Percentiles rank a stretch among this genome's conserved stretches.
Evolutionary conservation across 345 rosid species (phyloP).

Genomic region (Eucalyptus coolabah): DNA sequence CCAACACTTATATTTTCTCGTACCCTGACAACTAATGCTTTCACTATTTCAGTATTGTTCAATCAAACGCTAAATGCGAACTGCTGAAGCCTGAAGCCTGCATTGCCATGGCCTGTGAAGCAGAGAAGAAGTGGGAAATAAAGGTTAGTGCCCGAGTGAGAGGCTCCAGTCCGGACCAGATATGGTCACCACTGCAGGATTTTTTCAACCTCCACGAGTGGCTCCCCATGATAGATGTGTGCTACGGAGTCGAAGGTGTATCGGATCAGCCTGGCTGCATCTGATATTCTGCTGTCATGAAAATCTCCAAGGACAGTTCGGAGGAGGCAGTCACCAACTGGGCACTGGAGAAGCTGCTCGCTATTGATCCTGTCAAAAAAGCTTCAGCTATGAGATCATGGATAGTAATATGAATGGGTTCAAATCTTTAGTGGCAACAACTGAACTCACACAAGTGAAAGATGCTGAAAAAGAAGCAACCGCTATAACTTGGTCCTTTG

Average conservation of each 20-base stretch:
- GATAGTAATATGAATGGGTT: too few relatives aligned
- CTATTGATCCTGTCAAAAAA: slow-evolving; percentile 7
- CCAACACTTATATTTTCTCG: neutral
- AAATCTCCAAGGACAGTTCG: neutral
- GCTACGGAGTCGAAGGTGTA: slow-evolving; percentile 23
- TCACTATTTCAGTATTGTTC: too few relatives aligned
- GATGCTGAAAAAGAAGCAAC: too few relatives aligned
- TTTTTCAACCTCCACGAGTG: neutral
- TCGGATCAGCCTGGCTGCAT: slow-evolving; percentile 26
- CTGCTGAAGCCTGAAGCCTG: neutral
- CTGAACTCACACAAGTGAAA: too few relatives aligned
- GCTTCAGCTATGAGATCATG: too few relatives aligned
- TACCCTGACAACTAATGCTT: neutral
- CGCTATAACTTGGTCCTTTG: too few relatives aligned
- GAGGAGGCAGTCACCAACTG: slow-evolving; percentile 2
- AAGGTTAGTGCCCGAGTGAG: neutral
- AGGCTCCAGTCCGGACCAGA: neutral
- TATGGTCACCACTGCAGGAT: neutral
- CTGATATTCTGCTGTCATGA: slow-evolving; percentile 25
- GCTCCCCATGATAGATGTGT: neutral
- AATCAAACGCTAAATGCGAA: neutral
- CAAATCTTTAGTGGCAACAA: too few relatives aligned
- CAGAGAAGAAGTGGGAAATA: neutral
- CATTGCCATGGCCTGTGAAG: neutral
- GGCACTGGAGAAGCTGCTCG: slow-evolving; percentile 35